A percentile compares a stretch with the other conserved stretches of the same genome.
phyloP scores from a whole-genome alignment of 768 basidiomycete genomes.

The Russula sp. region DNA sequence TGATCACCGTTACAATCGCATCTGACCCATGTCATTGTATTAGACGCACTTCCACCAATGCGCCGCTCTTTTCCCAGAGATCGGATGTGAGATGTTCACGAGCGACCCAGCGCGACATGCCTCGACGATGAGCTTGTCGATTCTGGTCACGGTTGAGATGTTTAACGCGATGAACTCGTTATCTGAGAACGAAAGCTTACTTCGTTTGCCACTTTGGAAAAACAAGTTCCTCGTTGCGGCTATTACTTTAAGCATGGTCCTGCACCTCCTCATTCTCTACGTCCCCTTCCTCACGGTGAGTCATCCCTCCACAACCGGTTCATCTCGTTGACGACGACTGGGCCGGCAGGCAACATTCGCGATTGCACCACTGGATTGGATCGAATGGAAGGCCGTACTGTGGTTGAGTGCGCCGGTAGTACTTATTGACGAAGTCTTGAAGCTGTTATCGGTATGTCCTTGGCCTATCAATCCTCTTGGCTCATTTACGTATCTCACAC shows the following conservation, averaged over 20 bases:
- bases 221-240: slow-evolving; percentile 90
- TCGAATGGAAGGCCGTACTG: slow-evolving; percentile 92
- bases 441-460: slow-evolving; percentile 64
- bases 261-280: slow-evolving; percentile 94
- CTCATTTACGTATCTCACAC: slow-evolving; percentile 11
- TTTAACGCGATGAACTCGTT: slow-evolving; percentile 98
- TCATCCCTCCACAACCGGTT: slow-evolving; percentile 18
- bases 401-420: slow-evolving; percentile 84
- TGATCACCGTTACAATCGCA: not conserved
- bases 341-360: slow-evolving; percentile 67
- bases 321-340: not conserved
- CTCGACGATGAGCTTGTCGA: slow-evolving; percentile 94
- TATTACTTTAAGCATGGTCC: slow-evolving; percentile 82
- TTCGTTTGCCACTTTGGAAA: slow-evolving; percentile 87
- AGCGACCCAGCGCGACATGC: slow-evolving; percentile 80
- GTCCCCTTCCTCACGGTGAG: slow-evolving; percentile 92
- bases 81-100: slow-evolving; percentile 95
- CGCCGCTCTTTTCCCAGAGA: slow-evolving; percentile 69
- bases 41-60: slow-evolving; percentile 98
- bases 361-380: slow-evolving; percentile 90
- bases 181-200: slow-evolving; percentile 91
- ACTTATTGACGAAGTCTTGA: slow-evolving; percentile 84
- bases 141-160: slow-evolving; percentile 95
- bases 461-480: not conserved
- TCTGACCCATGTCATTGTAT: not conserved